Evolutionary conservation across 192 early-diverging fungal genomes (phyloP), one percentile per base, ranked within the genome.

Genomic region (Radiomyces spectabilis): DNA sequence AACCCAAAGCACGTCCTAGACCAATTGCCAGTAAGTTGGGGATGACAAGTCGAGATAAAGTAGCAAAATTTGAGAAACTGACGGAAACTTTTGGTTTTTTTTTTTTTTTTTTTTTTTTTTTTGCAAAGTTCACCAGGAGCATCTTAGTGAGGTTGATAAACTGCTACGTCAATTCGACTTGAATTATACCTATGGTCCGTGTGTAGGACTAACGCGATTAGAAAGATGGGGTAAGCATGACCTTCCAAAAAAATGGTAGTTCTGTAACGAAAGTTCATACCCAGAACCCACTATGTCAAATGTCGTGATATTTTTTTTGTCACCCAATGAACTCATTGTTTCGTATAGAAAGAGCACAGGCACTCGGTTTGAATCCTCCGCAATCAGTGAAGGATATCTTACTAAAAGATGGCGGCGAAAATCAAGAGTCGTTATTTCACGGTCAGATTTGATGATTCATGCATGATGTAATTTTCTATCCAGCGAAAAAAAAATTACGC

Each of bases 161-260:
- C 15, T 58, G n/a, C 41, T 68, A 25, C 61, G 44, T 13, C 41
- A 54, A 9, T 69, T 69, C 35, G 66, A 69, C 42, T 32, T 69
- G 48, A 55, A 63, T 40, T 64, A 58, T 34, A 29, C 21, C 34
- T 69, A 48, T 33, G 80, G 80, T 22, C 67, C 75, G 0, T 76
- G 74, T 52, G 68, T 82, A 37, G 80, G 80, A 21, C 16, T 82
- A 9, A 58, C 72, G 30, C 44, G 80, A 16, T 48, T 79, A 59
- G 75, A 75, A 41, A 63, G 80, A 18, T 82, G 80, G 80, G 42
- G 55, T 57, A 35, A 57, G 34, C 35, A 55, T 51, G n/a, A 22
- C 8, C 18, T 26, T 12, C 26, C 9, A 22, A 38, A 35, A 8
- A 13, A 35, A 8, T 35, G 33, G 13, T n/a, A n/a, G n/a, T n/a